A percentile compares a stretch with the other conserved stretches of the same genome.
Conservation (phyloP, 2,329 filamentous ascomycete genomes). For the Polychaeton citri region DNA sequence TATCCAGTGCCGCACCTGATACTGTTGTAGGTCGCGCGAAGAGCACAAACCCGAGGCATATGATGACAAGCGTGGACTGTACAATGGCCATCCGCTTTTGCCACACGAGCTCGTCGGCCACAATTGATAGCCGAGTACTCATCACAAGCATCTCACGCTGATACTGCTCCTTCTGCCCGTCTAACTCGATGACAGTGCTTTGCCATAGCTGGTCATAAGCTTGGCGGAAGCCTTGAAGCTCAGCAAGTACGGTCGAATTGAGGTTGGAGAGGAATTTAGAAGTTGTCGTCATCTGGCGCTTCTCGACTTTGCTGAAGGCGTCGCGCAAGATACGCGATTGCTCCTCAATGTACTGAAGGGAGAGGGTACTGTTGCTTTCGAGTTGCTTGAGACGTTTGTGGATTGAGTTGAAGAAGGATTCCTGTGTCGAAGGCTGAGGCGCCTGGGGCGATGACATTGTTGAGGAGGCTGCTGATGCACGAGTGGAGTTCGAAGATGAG, state of each 20-base stretch:
- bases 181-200: constrained; percentile 81
- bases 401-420: constrained; percentile 94
- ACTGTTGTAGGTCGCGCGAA: constrained; percentile 38
- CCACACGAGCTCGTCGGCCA: constrained; percentile 81
- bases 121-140: constrained; percentile 63
- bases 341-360: constrained; percentile 90
- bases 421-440: constrained; percentile 69
- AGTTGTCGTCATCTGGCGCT: constrained; percentile 73
- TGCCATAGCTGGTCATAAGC: constrained; percentile 97
- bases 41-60: constrained; percentile 76
- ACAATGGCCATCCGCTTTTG: constrained; percentile 87
- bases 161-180: constrained; percentile 74
- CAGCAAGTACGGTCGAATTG: constrained; percentile 75
- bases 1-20: constrained; percentile 20
- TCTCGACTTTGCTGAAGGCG: constrained; percentile 74
- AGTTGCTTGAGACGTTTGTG: constrained; percentile 84
- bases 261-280: constrained; percentile 67
- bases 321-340: constrained; percentile 85
- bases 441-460: constrained; percentile 23
- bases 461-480: too few species aligned
- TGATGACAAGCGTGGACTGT: constrained; percentile 73
- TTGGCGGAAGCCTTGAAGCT: constrained; percentile 62
- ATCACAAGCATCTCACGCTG: constrained; percentile 74
- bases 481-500: too few species aligned
- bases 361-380: constrained; percentile 84